Conservation (phyloP, 495 filamentous ascomycete genomes). For the Trichoderma reesei region DNA sequence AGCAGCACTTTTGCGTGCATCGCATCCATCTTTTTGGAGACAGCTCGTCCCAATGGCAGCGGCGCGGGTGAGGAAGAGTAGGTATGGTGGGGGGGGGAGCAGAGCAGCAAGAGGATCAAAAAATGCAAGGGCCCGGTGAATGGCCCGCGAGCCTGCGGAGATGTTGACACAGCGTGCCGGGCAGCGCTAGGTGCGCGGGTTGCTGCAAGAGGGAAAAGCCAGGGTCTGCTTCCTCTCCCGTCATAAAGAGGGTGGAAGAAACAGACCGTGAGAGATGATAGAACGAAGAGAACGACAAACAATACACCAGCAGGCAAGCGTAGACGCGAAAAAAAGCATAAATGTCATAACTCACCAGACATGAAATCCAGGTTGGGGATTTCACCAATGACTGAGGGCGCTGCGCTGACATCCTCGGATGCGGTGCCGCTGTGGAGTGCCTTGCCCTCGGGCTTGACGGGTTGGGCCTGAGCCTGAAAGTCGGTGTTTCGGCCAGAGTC, state of each 20-base stretch:
- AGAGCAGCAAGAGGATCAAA: conserved; percentile 1
- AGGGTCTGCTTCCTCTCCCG: neutral
- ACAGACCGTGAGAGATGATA: neutral
- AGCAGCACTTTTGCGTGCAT: conserved; percentile 13
- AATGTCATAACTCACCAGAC: conserved; percentile 21
- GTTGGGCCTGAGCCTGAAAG: conserved; percentile 28
- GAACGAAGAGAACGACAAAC: neutral
- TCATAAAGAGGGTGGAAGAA: neutral
- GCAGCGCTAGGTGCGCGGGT: neutral
- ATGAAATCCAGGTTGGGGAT: conserved; percentile 29
- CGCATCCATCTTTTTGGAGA: conserved; percentile 20
- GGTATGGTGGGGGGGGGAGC: conserved; percentile 10
- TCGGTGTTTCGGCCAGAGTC: conserved; percentile 42
- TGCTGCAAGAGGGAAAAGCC: conserved; percentile 11
- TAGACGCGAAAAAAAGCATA: conserved; percentile 12
- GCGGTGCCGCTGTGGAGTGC: conserved; percentile 25
- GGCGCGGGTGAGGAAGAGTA: neutral
- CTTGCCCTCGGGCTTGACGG: conserved; percentile 22
- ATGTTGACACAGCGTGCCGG: neutral
- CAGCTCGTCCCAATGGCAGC: conserved; percentile 16
- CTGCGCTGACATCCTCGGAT: conserved; percentile 26
- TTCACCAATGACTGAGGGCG: conserved; percentile 28
- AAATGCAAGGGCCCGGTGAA: conserved; percentile 7
- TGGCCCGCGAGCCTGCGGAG: conserved; percentile 4
- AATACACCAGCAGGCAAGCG: neutral